Evolutionary conservation across 306 rosid genomes (phyloP).

Genomic region (Trifolium repens): DNA sequence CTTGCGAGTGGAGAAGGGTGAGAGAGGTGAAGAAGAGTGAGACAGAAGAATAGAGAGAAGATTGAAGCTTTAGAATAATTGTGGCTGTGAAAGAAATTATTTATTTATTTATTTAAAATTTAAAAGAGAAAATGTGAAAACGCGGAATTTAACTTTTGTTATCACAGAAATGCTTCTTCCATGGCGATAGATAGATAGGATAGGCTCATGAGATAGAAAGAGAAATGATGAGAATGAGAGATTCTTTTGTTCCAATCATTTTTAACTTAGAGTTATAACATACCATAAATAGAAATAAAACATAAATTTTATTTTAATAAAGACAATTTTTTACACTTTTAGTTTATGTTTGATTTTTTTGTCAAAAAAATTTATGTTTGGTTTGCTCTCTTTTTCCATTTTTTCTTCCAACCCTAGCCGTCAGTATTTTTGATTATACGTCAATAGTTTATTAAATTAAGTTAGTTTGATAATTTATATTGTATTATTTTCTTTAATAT

Average conservation of each 20-base stretch:
- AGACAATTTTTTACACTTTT: no score
- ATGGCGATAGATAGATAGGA: constrained; percentile 39
- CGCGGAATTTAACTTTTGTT: constrained; percentile 31
- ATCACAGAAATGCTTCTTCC: constrained; percentile 41
- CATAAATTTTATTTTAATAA: no score
- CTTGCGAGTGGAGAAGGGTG: constrained; percentile 53
- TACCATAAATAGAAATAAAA: no score
- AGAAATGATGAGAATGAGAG: constrained; percentile 9
- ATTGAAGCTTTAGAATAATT: constrained; percentile 22
- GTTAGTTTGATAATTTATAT: no score
- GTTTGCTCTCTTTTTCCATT: no score
- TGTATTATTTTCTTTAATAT: no score
- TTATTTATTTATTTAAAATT: no score
- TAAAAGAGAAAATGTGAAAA: constrained; percentile 23
- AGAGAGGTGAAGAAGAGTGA: constrained; percentile 43
- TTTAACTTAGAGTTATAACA: background rate
- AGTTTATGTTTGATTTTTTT: no score
- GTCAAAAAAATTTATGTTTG: no score
- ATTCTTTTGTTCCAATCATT: constrained; percentile 9
- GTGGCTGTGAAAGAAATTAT: constrained; percentile 23
- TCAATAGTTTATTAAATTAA: no score
- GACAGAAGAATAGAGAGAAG: constrained; percentile 12
- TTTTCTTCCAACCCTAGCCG: no score
- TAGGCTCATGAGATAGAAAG: background rate
- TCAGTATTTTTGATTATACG: no score